Conservation (phyloP, 2,329 filamentous ascomycete genomes). For the Epichloe glyceriae region DNA sequence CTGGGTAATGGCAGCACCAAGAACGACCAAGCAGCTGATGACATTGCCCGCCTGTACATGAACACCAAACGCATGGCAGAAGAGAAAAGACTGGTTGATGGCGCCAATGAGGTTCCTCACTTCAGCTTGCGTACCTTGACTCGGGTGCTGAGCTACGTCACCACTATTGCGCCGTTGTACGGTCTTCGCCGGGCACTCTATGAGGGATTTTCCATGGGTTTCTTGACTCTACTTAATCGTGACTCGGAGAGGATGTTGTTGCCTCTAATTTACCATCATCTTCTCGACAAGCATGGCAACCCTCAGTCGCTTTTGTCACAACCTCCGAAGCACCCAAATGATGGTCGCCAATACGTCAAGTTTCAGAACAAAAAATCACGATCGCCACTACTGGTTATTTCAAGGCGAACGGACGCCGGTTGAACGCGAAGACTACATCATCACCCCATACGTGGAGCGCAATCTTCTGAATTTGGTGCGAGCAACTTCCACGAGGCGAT, state of each 20-base stretch:
- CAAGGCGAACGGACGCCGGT: conserved; percentile 53
- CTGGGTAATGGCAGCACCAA: conserved; percentile 58
- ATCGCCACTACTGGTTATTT: conserved; percentile 79
- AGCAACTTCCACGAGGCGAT: conserved; percentile 80
- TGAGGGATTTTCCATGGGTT: conserved; percentile 97
- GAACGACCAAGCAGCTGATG: conserved; percentile 60
- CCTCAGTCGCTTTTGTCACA: conserved; percentile 63
- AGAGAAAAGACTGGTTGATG: conserved; percentile 73
- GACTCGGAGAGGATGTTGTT: conserved; percentile 68
- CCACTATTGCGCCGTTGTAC: conserved; percentile 71
- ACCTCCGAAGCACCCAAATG: conserved; percentile 61
- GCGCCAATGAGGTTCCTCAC: conserved; percentile 89
- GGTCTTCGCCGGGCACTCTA: conserved; percentile 75
- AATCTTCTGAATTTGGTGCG: conserved; percentile 91
- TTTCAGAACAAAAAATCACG: conserved; percentile 52
- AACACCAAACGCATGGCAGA: conserved; percentile 72
- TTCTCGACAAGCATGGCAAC: conserved; percentile 57
- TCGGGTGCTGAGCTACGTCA: conserved; percentile 76
- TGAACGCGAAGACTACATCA: conserved; percentile 81
- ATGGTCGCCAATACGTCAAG: conserved; percentile 66
- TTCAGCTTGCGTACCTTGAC: conserved; percentile 94
- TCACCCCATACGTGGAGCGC: conserved; percentile 86
- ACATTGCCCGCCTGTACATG: conserved; percentile 78
- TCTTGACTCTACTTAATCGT: conserved; percentile 74
- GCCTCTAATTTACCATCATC: conserved; percentile 66